Conservation (phyloP, 2,329 filamentous ascomycete species). For the Hypomyces perniciosus region DNA sequence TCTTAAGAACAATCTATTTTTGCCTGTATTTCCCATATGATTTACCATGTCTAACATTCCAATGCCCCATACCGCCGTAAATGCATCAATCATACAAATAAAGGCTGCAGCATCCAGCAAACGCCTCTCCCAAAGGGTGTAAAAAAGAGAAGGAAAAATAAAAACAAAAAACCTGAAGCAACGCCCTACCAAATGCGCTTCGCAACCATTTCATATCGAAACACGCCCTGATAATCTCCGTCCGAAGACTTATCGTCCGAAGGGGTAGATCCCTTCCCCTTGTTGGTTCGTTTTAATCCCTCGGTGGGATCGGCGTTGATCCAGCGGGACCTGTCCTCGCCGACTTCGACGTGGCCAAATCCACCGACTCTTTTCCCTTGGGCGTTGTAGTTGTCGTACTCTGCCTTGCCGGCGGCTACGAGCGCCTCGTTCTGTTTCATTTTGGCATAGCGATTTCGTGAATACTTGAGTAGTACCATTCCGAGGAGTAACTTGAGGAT, state of each 20-base stretch:
- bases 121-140: background rate
- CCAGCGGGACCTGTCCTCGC: conserved; percentile 77
- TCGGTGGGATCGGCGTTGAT: conserved; percentile 83
- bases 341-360: conserved; percentile 80
- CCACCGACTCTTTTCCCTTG: conserved; percentile 72
- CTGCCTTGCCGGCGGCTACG: conserved; percentile 39
- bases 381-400: conserved; percentile 55
- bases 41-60: no score
- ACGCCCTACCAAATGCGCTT: conserved; percentile 82
- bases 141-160: background rate
- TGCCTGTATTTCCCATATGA: no score
- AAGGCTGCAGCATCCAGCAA: no score
- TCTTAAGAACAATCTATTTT: no score
- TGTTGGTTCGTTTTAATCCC: conserved; percentile 50
- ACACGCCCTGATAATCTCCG: conserved; percentile 55
- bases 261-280: conserved; percentile 42
- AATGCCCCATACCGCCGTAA: no score
- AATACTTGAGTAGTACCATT: conserved; percentile 76
- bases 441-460: conserved; percentile 68
- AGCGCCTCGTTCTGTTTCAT: conserved; percentile 69
- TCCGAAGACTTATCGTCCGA: conserved; percentile 33
- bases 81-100: no score
- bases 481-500: conserved; percentile 81
- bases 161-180: background rate
- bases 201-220: conserved; percentile 90